Conservation (phyloP, 2,329 filamentous ascomycete species). For the Scedosporium minutisporum region DNA sequence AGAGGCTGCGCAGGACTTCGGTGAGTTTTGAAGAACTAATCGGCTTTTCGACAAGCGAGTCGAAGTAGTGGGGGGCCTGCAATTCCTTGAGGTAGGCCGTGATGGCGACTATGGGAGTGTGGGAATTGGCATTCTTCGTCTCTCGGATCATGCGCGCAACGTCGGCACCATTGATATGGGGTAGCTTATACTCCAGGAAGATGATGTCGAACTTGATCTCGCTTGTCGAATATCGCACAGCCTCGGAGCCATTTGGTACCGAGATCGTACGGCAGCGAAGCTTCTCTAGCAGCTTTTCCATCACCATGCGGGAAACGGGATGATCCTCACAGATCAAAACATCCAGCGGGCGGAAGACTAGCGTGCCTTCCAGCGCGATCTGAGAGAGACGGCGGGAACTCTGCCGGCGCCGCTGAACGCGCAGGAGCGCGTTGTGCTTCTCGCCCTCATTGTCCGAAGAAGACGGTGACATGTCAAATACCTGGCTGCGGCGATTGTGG, state of each 20-base stretch:
- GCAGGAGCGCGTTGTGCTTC: constrained; percentile 78
- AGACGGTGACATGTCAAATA: constrained; percentile 92
- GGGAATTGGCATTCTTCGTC: constrained; percentile 87
- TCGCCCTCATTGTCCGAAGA: constrained; percentile 96
- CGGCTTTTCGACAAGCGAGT: constrained; percentile 91
- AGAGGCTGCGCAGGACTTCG: constrained; percentile 77
- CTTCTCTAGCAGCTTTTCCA: constrained; percentile 96
- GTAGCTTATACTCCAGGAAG: constrained; percentile 93
- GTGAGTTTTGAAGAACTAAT: constrained; percentile 86
- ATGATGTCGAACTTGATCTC: constrained; percentile 99
- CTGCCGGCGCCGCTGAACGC: constrained; percentile 88
- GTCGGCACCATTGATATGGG: constrained; percentile 89
- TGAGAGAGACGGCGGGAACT: constrained; percentile 91
- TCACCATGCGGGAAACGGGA: constrained; percentile 93
- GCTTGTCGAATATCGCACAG: constrained; percentile 85
- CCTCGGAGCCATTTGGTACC: constrained; percentile 81
- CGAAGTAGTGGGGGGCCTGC: constrained; percentile 90
- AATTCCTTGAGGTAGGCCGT: constrained; percentile 98
- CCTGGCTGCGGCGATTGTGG: constrained; percentile 84
- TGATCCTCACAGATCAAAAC: constrained; percentile 97
- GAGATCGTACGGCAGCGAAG: constrained; percentile 89
- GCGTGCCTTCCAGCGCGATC: constrained; percentile 74
- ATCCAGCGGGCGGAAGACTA: constrained; percentile 81
- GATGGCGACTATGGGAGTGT: constrained; percentile 92
- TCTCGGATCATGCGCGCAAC: constrained; percentile 97